Evolutionary conservation across 2,329 filamentous ascomycete genomes (phyloP).

Genomic region (Aureobasidium sp.): DNA sequence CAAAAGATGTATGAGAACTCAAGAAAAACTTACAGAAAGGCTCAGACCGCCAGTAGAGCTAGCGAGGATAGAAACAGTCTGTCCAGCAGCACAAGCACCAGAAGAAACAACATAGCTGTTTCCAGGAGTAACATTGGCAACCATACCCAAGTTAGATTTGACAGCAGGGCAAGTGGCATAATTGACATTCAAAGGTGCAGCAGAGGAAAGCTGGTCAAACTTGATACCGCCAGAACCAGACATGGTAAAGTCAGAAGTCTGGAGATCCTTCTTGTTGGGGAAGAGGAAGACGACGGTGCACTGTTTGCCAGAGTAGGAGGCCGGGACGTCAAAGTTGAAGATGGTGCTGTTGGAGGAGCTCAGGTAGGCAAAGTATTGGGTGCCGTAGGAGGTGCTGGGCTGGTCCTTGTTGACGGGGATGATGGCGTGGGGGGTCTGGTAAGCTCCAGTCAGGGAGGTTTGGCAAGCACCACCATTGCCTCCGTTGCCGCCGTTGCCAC

Average conservation of each 20-base stretch:
- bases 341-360: constrained; percentile 33
- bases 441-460: constrained; percentile 27
- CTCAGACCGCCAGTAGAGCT: constrained; percentile 18
- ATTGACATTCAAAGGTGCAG: constrained; percentile 21
- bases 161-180: constrained; percentile 19
- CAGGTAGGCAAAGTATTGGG: constrained; percentile 34
- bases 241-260: constrained; percentile 31
- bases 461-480: constrained; percentile 20
- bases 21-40: constrained; percentile 21
- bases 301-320: constrained; percentile 33
- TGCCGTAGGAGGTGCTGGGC: constrained; percentile 35
- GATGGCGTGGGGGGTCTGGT: constrained; percentile 31
- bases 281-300: constrained; percentile 45
- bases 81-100: constrained; percentile 23
- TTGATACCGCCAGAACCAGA: constrained; percentile 33
- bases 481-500: neutral
- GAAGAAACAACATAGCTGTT: constrained; percentile 25
- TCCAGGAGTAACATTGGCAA: constrained; percentile 19
- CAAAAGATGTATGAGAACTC: too few species aligned
- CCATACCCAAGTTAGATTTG: neutral
- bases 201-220: constrained; percentile 23
- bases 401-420: constrained; percentile 31
- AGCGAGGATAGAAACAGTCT: constrained; percentile 21
- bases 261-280: constrained; percentile 31
- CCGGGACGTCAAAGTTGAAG: constrained; percentile 43